Conservation (phyloP, 495 filamentous ascomycete species). For the Hapsidospora chrysogenum region DNA sequence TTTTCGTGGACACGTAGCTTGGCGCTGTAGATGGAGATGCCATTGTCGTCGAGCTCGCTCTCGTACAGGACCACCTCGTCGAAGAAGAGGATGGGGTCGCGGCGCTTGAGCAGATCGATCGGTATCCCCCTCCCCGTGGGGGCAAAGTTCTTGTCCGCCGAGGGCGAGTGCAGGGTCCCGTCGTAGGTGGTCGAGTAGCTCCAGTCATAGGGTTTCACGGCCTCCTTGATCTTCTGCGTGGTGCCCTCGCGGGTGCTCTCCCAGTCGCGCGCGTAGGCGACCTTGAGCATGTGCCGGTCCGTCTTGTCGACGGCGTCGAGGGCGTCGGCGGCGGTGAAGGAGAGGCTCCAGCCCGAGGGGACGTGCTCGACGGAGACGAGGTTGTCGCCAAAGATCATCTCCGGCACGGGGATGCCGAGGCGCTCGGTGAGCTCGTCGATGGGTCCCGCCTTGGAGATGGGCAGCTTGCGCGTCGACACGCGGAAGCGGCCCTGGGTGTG, state of each 20-base stretch:
- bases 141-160: conserved; percentile 3
- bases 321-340: conserved; percentile 74
- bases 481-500: conserved; percentile 43
- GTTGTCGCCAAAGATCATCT: conserved; percentile 99
- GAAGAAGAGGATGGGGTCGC: conserved; percentile 85
- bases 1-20: conserved; percentile 87
- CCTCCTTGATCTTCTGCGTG: conserved; percentile 77
- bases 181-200: conserved; percentile 80
- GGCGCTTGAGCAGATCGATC: conserved; percentile 58
- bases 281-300: conserved; percentile 69
- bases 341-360: conserved; percentile 51
- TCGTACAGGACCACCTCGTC: conserved; percentile 93
- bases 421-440: conserved; percentile 72
- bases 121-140: conserved; percentile 40
- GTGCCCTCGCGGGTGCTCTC: conserved; percentile 68
- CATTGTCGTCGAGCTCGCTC: conserved; percentile 95
- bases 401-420: conserved; percentile 73
- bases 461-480: conserved; percentile 67
- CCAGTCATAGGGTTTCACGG: conserved; percentile 95
- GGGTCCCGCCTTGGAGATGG: conserved; percentile 77
- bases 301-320: conserved; percentile 90
- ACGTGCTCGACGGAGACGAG: conserved; percentile 53
- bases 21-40: conserved; percentile 69
- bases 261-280: conserved; percentile 86
- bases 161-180: conserved; percentile 35